Conservation (phyloP, 2,329 filamentous ascomycete genomes). For the Colletotrichum sp. region DNA sequence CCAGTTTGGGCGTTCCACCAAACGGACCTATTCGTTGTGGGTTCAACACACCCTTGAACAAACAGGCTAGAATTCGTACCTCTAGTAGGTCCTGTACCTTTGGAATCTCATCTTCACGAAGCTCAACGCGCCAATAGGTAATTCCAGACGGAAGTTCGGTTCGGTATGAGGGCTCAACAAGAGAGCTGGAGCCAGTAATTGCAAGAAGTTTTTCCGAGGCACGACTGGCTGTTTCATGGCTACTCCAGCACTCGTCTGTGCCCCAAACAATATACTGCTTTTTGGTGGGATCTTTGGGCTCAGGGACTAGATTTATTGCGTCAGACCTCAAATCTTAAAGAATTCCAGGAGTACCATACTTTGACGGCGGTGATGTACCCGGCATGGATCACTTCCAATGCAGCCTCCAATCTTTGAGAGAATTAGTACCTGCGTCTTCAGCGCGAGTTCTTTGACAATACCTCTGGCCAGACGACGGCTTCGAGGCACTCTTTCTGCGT, state of each 20-base stretch:
- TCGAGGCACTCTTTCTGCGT: background rate
- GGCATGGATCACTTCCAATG: background rate
- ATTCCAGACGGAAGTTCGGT: background rate
- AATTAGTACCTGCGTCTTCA: background rate
- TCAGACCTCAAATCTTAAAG: background rate
- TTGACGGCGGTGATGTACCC: background rate
- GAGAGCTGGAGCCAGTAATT: background rate
- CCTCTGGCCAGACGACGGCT: background rate
- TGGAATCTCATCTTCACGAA: background rate
- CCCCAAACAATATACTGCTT: background rate
- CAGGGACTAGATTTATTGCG: background rate
- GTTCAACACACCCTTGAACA: background rate
- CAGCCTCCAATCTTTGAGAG: too few relatives aligned
- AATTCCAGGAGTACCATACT: background rate
- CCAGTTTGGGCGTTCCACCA: background rate
- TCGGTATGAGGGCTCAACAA: rapidly evolving
- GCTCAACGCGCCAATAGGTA: background rate
- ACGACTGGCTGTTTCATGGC: background rate
- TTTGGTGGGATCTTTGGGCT: background rate
- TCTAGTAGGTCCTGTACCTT: background rate
- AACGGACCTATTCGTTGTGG: background rate
- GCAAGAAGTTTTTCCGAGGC: background rate
- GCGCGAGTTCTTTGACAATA: background rate
- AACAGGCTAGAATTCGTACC: background rate
- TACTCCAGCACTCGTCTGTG: background rate